These are phyloP conservation scores for Pyrus bretschneideri DNA, from an alignment of 306 rosid species.

Conservation along the genomic window DNA sequence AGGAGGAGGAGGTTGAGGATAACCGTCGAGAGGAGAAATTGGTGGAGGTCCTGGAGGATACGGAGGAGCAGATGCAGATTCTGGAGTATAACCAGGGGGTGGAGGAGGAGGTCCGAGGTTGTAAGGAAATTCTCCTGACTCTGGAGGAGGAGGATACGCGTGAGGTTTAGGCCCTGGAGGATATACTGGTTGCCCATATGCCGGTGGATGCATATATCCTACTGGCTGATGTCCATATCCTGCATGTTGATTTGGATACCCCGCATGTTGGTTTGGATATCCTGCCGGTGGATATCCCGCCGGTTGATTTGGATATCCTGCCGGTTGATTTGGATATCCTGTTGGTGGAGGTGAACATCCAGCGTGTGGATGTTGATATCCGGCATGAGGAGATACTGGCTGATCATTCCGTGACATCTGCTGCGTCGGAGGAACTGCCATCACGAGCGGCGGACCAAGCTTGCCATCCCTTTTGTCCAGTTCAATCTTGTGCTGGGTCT, in stretches of 20 bases:
- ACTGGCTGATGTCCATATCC: conserved; percentile 1
- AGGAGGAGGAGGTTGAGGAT: neutral
- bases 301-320: conserved; percentile 30
- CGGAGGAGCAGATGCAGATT: neutral
- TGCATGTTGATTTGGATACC: conserved; percentile 9
- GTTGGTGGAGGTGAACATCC: conserved; percentile 23
- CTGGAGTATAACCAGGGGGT: neutral
- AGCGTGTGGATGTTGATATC: conserved; percentile 15
- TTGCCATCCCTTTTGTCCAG: conserved; percentile 71
- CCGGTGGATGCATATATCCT: conserved; percentile 28
- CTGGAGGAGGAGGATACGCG: conserved; percentile 25
- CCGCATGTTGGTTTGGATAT: conserved; percentile 2
- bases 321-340: conserved; percentile 24
- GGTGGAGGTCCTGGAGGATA: neutral
- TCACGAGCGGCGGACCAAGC: conserved; percentile 38
- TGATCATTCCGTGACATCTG: conserved; percentile 66
- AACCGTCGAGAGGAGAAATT: neutral
- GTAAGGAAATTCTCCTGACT: neutral
- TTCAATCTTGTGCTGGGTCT: conserved; percentile 82
- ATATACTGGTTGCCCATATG: conserved; percentile 10
- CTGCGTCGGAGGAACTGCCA: conserved; percentile 49
- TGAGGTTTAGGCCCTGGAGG: neutral
- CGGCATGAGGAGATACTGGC: conserved; percentile 38
- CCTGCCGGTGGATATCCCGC: neutral
- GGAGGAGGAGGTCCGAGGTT: neutral